Base-by-base conservation (phyloP, 345 rosid species). In the Eucalyptus victrix region DNA sequence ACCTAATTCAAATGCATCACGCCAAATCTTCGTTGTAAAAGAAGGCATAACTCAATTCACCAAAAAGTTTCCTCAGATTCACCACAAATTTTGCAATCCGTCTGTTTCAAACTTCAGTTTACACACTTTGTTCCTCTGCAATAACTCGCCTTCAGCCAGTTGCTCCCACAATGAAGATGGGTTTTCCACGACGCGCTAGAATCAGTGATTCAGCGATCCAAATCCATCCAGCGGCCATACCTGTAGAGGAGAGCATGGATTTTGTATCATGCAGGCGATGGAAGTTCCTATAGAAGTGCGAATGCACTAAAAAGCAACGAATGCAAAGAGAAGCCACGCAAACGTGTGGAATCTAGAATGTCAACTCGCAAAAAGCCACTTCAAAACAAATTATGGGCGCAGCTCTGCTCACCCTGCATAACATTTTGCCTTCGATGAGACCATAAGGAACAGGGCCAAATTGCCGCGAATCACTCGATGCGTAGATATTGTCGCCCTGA, bases 401-500 rank as follows among this genome's bases (percentile, higher is more conserved):
- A 40, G 85, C 47, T 49, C 53, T 30, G 88, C 86, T 93, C 91
- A 97, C 99, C 94, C 97, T 92, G 47, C 95, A 81, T 89, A 95
- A 91, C 26, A 92, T 96, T 93, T 94, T 97, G 23, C 98, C 99
- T 93, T 94, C 91, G 86, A 97, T 93, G 87, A 97, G 98, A 91
- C 94, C 95, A 90, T 94, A 94, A 62, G 98, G 98, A 89, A 97
- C 87, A 83, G 98, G 97, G 34, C 99, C 98, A 58, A 91, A 96
- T 86, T 96, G 88, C 50, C 97, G 92, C 18, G 98, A 97, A 95
- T 96, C 98, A 14, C 87, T 92, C 8, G 98, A 97, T 88, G 93
- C 95, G 91, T 96, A 95, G 87, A 94, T 49, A 89, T 96, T 97
- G 92, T 97, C 99, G 51, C 98, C 98, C 89, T 97, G 98, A 89